Conservation (phyloP, 2,329 filamentous ascomycete species). For the Sarocladiaceae sp. region DNA sequence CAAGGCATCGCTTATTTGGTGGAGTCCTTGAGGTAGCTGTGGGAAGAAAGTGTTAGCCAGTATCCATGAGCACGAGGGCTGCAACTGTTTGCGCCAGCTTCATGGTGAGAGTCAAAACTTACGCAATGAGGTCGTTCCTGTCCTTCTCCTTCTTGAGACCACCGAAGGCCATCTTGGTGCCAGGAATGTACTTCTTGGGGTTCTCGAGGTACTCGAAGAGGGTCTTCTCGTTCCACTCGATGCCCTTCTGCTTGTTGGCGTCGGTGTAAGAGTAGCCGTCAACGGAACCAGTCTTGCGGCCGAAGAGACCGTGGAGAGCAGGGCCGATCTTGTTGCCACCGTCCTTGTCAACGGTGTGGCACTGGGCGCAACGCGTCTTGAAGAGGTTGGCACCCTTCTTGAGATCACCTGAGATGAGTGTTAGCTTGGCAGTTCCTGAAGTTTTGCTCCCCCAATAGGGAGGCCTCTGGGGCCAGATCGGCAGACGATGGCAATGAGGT, state of each 20-base stretch:
- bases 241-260: slow-evolving; percentile 97
- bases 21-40: slow-evolving; percentile 63
- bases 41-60: slow-evolving; percentile 19
- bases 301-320: slow-evolving; percentile 94
- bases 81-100: no score
- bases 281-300: slow-evolving; percentile 88
- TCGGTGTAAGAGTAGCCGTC: slow-evolving; percentile 97
- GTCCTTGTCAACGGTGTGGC: slow-evolving; percentile 88
- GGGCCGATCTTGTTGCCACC: slow-evolving; percentile 98
- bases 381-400: slow-evolving; percentile 99
- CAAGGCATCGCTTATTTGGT: slow-evolving; percentile 55
- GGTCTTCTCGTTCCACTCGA: slow-evolving; percentile 81
- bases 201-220: slow-evolving; percentile 99
- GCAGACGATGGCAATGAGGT: no score
- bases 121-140: slow-evolving; percentile 97
- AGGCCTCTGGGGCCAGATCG: no score
- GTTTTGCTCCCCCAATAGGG: no score
- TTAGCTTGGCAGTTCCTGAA: background rate
- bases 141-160: slow-evolving; percentile 99
- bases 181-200: slow-evolving; percentile 99
- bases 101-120: slow-evolving; percentile 38
- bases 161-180: slow-evolving; percentile 99
- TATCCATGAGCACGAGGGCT: background rate
- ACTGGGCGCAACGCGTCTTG: slow-evolving; percentile 98
- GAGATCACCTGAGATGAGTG: slow-evolving; percentile 63